Base-by-base conservation (phyloP, 2,329 filamentous ascomycete species). In the Penicillium nordicum region DNA sequence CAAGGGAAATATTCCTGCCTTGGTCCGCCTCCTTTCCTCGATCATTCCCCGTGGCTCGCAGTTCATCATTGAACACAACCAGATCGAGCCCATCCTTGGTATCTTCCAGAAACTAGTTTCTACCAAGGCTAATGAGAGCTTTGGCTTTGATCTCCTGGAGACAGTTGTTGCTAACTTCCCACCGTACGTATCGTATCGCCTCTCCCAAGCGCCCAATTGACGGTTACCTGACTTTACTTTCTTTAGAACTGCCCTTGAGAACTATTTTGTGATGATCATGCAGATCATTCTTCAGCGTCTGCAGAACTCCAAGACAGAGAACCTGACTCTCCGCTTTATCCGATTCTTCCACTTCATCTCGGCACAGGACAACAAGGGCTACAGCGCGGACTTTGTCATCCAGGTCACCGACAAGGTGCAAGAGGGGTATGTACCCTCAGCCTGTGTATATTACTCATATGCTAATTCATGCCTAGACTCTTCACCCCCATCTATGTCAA, bases 301-400 rank as follows among this genome's bases (percentile, higher is more conserved):
- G 57, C 81, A 79, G 79, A 88, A 80, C 77, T 90, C 76, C 76
- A 94, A 83, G 77, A 87, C 92, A 0, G 93, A 97, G 66, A 88
- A 86, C 45, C 89, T 96, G 74, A 89, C 92, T 66, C 79, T 90
- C 53, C 88, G 92, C 51, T 97, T 99, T 72, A 89, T 92, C 52
- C 88, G 92, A 34, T 95, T 99, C 80, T 99, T 95, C 73, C 93
- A 99, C 74, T 86, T 97, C 61, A 84, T 97, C 53, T 90, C 90
- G 30, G 90, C 92, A 18, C 83, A 82, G 59, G 85, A 88, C 34
- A 88, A 94, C 61, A 84, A 85, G 63, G 91, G 92, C n/a, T 85
- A 94, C 56, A 94, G 93, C 46, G 84, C 92, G 8, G 94, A 99
- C 75, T 96, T 91, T 78, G 94, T 97, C 77, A 89, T 97, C 75